These are phyloP conservation scores for Auriculariales sp. DNA, from an alignment of 768 basidiomycete species.

Conservation along the genomic window DNA sequence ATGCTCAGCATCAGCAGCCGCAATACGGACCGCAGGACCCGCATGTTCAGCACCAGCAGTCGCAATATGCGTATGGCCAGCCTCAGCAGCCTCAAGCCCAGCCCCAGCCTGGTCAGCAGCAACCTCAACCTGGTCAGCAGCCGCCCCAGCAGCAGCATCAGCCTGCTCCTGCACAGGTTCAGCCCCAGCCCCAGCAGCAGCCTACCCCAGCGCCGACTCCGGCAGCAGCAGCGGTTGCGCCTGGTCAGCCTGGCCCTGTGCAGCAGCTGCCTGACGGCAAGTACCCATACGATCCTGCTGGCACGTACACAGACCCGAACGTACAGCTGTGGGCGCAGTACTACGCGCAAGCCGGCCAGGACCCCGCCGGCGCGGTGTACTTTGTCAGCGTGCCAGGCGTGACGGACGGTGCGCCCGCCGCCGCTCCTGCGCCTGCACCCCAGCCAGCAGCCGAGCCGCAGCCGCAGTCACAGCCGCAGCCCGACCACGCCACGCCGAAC, in stretches of 20 bases:
- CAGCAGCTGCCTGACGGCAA: conserved; percentile 27
- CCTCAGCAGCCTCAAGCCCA: conserved; percentile 15
- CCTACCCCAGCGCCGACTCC: conserved; percentile 10
- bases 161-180: no score
- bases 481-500: no score
- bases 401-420: conserved; percentile 22
- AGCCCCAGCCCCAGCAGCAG: conserved; percentile 10
- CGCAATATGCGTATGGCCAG: conserved; percentile 10
- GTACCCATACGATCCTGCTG: conserved; percentile 44
- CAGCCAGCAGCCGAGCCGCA: not conserved
- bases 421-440: conserved; percentile 12
- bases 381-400: conserved; percentile 68
- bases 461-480: no score
- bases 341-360: conserved; percentile 66
- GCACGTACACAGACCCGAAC: conserved; percentile 62
- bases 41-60: conserved; percentile 2
- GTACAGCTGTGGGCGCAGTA: conserved; percentile 82
- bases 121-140: conserved; percentile 4
- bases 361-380: conserved; percentile 63
- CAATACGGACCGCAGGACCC: not conserved
- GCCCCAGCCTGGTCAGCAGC: conserved; percentile 13
- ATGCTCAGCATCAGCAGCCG: conserved; percentile 12
- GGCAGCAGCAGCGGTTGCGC: conserved; percentile 1
- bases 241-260: conserved; percentile 4
- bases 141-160: conserved; percentile 3